phyloP scores from a whole-genome alignment of 495 filamentous ascomycete species.

The Podospora anserina region DNA sequence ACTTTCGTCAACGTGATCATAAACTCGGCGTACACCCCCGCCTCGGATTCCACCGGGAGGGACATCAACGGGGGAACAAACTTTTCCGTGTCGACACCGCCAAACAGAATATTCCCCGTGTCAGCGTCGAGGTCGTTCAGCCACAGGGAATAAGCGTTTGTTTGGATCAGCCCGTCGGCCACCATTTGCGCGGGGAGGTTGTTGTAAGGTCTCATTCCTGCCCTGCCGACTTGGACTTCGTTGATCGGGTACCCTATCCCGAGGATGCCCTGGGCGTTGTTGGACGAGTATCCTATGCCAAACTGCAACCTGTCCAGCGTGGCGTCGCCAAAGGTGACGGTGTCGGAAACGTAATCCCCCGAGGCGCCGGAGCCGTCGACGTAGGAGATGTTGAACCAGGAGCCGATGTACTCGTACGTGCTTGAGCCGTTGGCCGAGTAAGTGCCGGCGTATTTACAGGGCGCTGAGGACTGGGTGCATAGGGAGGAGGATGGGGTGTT shows the following conservation, averaged over 20 bases:
- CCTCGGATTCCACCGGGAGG: constrained; percentile 66
- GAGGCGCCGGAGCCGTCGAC: constrained; percentile 76
- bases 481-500: constrained; percentile 64
- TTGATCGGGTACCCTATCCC: constrained; percentile 86
- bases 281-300: constrained; percentile 76
- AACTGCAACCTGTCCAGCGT: constrained; percentile 71
- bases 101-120: constrained; percentile 83
- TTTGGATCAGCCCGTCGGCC: constrained; percentile 64
- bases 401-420: constrained; percentile 73
- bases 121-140: constrained; percentile 75
- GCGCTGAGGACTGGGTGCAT: constrained; percentile 46
- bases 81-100: constrained; percentile 81
- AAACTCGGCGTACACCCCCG: constrained; percentile 66
- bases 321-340: constrained; percentile 61
- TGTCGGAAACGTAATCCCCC: constrained; percentile 85
- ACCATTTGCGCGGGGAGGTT: constrained; percentile 79
- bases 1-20: constrained; percentile 70
- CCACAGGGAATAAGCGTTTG: constrained; percentile 86
- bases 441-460: constrained; percentile 60
- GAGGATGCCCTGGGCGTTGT: constrained; percentile 73
- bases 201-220: constrained; percentile 59
- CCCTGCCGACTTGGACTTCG: constrained; percentile 70
- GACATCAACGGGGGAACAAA: constrained; percentile 69
- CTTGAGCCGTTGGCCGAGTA: constrained; percentile 73
- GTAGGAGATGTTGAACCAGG: constrained; percentile 87